phyloP scores from a whole-genome alignment of 2,329 filamentous ascomycete genomes.

The Leptoxyphium fumago region DNA sequence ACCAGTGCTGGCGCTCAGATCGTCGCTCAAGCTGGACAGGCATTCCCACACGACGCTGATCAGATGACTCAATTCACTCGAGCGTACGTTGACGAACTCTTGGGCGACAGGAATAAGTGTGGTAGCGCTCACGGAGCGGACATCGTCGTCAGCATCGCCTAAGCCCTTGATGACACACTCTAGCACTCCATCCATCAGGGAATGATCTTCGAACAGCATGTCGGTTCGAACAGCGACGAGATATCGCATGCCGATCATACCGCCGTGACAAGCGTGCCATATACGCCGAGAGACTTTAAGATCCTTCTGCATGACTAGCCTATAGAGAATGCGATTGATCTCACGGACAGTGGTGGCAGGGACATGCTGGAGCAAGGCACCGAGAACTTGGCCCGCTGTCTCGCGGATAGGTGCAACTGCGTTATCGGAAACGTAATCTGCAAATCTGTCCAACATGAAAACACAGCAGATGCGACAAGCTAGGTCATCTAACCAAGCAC shows the following conservation, averaged over 20 bases:
- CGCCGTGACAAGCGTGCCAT: constrained; percentile 94
- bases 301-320: constrained; percentile 84
- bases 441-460: constrained; percentile 93
- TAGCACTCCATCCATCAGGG: constrained; percentile 85
- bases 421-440: constrained; percentile 93
- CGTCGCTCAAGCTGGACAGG: constrained; percentile 88
- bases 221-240: constrained; percentile 92
- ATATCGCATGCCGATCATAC: constrained; percentile 93
- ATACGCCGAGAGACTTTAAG: constrained; percentile 56
- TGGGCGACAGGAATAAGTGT: constrained; percentile 91
- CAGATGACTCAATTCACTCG: constrained; percentile 60
- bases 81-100: constrained; percentile 79
- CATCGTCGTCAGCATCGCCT: constrained; percentile 82
- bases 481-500: constrained; percentile 80
- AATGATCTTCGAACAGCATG: constrained; percentile 64
- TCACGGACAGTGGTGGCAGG: constrained; percentile 64
- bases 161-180: constrained; percentile 89
- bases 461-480: constrained; percentile 92
- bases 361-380: constrained; percentile 74
- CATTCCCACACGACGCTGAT: constrained; percentile 97
- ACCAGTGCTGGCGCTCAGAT: constrained; percentile 90
- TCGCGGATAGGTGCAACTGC: constrained; percentile 93
- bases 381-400: constrained; percentile 85
- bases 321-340: constrained; percentile 71
- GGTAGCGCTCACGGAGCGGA: constrained; percentile 92